A percentile compares a stretch with the other conserved stretches of the same genome.
phyloP scores from a whole-genome alignment of 495 filamentous ascomycete species.

The Tetracladium marchalianum region DNA sequence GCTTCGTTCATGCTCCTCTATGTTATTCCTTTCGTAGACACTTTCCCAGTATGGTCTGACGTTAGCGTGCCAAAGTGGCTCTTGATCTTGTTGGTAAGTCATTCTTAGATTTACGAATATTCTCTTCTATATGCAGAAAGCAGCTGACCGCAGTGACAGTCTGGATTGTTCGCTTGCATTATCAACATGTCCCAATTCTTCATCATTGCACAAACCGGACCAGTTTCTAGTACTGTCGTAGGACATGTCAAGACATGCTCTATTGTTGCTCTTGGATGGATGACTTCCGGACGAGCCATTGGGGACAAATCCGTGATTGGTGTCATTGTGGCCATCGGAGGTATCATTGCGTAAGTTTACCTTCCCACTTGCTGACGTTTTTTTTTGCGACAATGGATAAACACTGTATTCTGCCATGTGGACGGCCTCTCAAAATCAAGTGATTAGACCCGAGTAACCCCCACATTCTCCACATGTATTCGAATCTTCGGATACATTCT shows the following conservation, averaged over 20 bases:
- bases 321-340: slow-evolving; percentile 42
- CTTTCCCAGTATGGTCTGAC: slow-evolving; percentile 41
- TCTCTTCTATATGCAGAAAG: not conserved
- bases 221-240: slow-evolving; percentile 62
- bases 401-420: slow-evolving; percentile 1
- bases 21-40: slow-evolving; percentile 56
- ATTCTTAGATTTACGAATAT: not conserved
- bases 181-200: slow-evolving; percentile 71
- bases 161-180: slow-evolving; percentile 52
- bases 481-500: too few species aligned
- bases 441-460: not conserved
- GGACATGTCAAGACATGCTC: slow-evolving; percentile 56
- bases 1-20: slow-evolving; percentile 54
- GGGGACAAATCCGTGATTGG: slow-evolving; percentile 42
- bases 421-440: not conserved
- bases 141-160: slow-evolving; percentile 21
- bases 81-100: slow-evolving; percentile 43
- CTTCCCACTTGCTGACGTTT: not conserved
- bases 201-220: slow-evolving; percentile 59
- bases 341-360: slow-evolving; percentile 40
- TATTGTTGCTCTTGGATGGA: slow-evolving; percentile 49
- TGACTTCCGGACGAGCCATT: slow-evolving; percentile 37
- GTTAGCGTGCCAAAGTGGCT: slow-evolving; percentile 40
- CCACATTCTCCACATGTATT: not conserved
- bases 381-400: slow-evolving; percentile 1